phyloP scores from a whole-genome alignment of 1,284 basidiomycete species.

The Cryptococcus sp. region DNA sequence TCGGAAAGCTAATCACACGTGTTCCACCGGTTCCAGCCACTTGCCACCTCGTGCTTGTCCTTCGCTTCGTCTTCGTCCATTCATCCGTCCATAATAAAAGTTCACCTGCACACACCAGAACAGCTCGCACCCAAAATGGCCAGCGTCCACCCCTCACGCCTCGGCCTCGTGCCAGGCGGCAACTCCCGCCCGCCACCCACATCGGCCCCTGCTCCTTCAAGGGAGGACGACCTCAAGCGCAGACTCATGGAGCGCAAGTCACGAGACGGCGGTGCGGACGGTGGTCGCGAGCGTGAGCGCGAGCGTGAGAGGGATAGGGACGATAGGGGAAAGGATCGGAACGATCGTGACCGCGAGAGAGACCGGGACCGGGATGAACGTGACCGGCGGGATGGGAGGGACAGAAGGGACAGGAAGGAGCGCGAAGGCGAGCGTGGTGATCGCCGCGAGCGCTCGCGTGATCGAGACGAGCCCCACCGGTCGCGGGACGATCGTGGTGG shows the following conservation, averaged over 20 bases:
- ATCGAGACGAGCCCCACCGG: too few relatives aligned
- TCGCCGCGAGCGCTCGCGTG: too few relatives aligned
- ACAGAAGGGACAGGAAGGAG: background rate
- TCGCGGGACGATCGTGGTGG: conserved; percentile 5
- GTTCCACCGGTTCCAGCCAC: too few relatives aligned
- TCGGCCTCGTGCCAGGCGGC: conserved; percentile 28
- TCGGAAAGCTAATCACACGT: too few relatives aligned
- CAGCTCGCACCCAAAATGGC: conserved; percentile 19
- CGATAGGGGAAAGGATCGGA: conserved; percentile 3
- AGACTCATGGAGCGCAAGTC: conserved; percentile 17
- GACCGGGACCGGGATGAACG: conserved; percentile 7
- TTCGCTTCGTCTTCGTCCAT: too few relatives aligned
- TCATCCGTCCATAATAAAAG: too few relatives aligned
- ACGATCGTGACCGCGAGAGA: conserved; percentile 7
- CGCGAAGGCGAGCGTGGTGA: background rate
- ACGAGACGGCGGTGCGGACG: conserved; percentile 1
- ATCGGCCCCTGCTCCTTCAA: conserved; percentile 12
- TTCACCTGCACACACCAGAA: too few relatives aligned
- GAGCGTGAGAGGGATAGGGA: conserved; percentile 9
- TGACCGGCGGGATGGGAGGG: conserved; percentile 1
- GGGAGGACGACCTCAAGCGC: conserved; percentile 23
- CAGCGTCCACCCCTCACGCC: conserved; percentile 35
- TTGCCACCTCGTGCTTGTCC: too few relatives aligned
- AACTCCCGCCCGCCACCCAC: conserved; percentile 6
- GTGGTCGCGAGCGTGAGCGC: conserved; percentile 4